Evolutionary conservation across 805 yeast genomes (phyloP), one percentile per base, ranked within the genome.

Genomic region (Yamadazyma tumulicola): DNA sequence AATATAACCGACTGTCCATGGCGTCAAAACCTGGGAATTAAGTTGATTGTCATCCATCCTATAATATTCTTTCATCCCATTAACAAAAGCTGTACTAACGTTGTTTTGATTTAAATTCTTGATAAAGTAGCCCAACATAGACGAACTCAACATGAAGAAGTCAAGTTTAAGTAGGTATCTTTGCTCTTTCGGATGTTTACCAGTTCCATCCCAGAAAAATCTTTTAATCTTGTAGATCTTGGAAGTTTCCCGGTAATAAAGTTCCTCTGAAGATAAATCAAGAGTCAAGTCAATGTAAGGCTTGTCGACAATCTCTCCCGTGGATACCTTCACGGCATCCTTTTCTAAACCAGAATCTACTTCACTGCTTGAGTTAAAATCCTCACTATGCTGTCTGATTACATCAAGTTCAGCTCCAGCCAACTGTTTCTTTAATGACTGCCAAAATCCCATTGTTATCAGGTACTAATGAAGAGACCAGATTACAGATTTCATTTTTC

Each of bases 91-190:
- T 1, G 69, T 68, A 14, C 64, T 57, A 19, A 70, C 48, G 45
- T 71, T 71, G 23, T 48, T 49, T 42, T 58, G 70, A 42, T 70
- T 63, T 43, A 71, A 52, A 19, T 60, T 65, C 48, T 70, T 70
- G 45, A 67, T 62, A 43, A 69, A 71, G 45, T 69, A 71, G 1
- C 77, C 78, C 38, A 77, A 55, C 52, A 78, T 72, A 0, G 81
- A 66, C 43, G 76, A 75, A 29, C 69, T 61, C 12, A 78, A 67
- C 32, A 82, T 56, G 21, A 77, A 49, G 9, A 76, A 41, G 46
- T 64, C 69, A 34, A 64, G 44, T 39, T 64, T 64, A 32, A 51
- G 16, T 42, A 64, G 44, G 37, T 59, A 62, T 29, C 37, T 46
- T 41, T 54, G 57, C 38, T 64, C 69, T 24, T 47, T 48, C 5